phyloP scores from a whole-genome alignment of 495 filamentous ascomycete genomes.

The Tuber microsphaerosporum region DNA sequence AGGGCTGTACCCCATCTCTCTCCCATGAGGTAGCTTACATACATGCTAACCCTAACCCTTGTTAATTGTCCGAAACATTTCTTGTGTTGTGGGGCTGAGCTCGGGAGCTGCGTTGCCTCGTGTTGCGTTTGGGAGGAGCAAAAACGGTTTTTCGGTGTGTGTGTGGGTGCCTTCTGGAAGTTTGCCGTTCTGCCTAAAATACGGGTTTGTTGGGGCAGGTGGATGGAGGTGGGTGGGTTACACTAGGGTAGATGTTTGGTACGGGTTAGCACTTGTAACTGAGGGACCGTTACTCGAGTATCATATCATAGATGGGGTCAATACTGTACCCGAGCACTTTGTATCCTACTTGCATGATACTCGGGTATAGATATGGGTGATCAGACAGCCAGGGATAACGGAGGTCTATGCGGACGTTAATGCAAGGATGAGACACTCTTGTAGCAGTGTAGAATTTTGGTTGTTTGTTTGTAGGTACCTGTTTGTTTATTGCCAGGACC shows the following conservation, averaged over 20 bases:
- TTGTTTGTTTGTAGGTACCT: too few relatives aligned
- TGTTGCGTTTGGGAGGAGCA: not conserved
- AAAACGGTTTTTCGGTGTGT: not conserved
- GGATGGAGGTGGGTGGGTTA: not conserved
- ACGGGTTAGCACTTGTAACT: too few relatives aligned
- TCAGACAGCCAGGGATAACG: too few relatives aligned
- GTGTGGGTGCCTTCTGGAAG: not conserved
- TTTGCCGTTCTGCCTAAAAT: not conserved
- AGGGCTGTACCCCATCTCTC: not conserved
- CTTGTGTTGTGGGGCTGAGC: not conserved
- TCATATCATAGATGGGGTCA: too few relatives aligned
- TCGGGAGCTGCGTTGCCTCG: not conserved
- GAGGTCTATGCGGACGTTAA: too few relatives aligned
- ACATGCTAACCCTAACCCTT: not conserved
- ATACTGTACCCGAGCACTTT: too few relatives aligned
- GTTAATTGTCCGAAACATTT: not conserved
- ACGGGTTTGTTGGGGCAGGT: not conserved
- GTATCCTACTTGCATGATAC: too few relatives aligned
- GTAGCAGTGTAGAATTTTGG: too few relatives aligned
- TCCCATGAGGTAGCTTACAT: not conserved
- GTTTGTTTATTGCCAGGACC: too few relatives aligned
- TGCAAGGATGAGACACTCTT: too few relatives aligned
- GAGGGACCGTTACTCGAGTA: too few relatives aligned
- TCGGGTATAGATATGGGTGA: too few relatives aligned
- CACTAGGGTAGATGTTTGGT: not conserved